Base-by-base conservation (phyloP, 805 yeast species). In the Cyberlindnera americana region DNA sequence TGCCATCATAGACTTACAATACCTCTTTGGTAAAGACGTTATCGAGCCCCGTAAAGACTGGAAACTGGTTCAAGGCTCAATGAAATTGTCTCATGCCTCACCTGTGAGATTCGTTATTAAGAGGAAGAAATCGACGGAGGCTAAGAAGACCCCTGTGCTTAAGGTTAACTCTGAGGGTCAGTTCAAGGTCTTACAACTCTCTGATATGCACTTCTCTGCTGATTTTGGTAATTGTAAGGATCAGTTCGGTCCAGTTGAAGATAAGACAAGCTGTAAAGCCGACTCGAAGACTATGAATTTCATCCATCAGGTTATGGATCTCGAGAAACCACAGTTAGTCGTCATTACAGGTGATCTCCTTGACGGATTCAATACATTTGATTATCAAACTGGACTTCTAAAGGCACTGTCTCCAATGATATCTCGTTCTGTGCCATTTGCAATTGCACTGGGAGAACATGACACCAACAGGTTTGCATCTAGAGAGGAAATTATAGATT, bases 261-360 rank as follows among this genome's bases (percentile, higher is more conserved):
- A 25, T 6, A 21, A 65, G 12, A 47, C 50, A 1, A 62, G 56
- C 1, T 78, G 84, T 47, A 53, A 62, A 36, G 83, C 83, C 0
- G 83, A 78, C 50, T 66, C 66, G 5, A 66, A 73, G 39, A 77
- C 85, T 0, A 50, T 71, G 29, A 50, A 58, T 17, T 80, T 80
- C 52, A 55, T 81, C 13, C 64, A 73, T n/a, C 54, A 57, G 17
- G 78, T 77, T 0, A 58, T 81, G 30, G 77, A 72, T 36, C 16
- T 66, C 3, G 87, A 81, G 49, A 52, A 64, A 18, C 89, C 87
- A 0, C 81, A 81, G 53, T 55, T 81, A 19, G 83, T 78, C 3
- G 78, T 79, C 0, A 51, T 81, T 34, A 76, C 85, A 0, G 89
- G 89, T 13, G 86, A 81, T 56, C 75, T 78, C 41, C 62, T 78